phyloP scores from a whole-genome alignment of 2,329 filamentous ascomycete species.

The Apiospora arundinis region DNA sequence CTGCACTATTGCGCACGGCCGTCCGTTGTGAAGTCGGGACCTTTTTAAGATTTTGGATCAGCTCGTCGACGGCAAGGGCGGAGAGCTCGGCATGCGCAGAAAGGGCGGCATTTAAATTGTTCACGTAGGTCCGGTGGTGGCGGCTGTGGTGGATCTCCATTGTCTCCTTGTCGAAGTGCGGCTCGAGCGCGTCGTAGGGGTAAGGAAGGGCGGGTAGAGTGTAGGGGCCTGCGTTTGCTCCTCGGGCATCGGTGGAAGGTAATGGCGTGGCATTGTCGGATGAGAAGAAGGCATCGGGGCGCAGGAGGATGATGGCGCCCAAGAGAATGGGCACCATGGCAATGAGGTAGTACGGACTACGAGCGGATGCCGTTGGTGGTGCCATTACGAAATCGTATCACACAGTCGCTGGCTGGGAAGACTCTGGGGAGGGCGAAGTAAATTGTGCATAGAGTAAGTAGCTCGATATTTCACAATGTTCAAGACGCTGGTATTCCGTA shows the following conservation, averaged over 20 bases:
- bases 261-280: background rate
- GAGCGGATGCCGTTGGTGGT: background rate
- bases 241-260: background rate
- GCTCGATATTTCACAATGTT: too few species aligned
- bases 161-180: conserved; percentile 18
- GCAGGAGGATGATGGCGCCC: conserved; percentile 3
- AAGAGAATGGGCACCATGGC: conserved; percentile 6
- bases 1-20: conserved; percentile 14
- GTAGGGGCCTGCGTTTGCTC: background rate
- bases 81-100: background rate
- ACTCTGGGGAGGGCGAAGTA: too few species aligned
- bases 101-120: conserved; percentile 19
- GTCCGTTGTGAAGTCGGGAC: background rate
- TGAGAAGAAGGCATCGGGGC: background rate
- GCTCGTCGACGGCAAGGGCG: background rate
- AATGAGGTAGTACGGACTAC: background rate
- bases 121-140: conserved; percentile 21
- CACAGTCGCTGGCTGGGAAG: too few species aligned
- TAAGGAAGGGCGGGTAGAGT: conserved; percentile 5
- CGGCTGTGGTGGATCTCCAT: conserved; percentile 18
- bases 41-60: background rate
- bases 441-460: too few species aligned
- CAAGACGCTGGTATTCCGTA: too few species aligned
- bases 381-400: background rate
- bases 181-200: conserved; percentile 21